phyloP scores from a whole-genome alignment of 805 yeast species.

The Hanseniaspora lindneri region DNA sequence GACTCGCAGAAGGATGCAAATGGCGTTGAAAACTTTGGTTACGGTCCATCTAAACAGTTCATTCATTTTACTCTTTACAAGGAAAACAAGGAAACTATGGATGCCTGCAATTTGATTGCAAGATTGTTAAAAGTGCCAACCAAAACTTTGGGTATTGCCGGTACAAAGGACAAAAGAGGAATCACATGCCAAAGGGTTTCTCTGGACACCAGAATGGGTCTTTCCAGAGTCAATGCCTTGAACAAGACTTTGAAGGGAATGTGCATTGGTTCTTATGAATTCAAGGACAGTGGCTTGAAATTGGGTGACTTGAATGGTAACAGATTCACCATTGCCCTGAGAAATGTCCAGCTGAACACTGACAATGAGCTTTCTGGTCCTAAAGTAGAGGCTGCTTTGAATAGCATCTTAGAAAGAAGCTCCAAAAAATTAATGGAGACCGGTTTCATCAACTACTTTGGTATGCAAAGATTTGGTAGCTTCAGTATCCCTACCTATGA shows the following conservation, averaged over 20 bases:
- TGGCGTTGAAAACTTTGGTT: constrained; percentile 53
- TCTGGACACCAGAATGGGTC: constrained; percentile 47
- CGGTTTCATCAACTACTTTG: constrained; percentile 90
- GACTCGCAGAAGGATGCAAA: constrained; percentile 32
- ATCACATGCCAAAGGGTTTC: constrained; percentile 80
- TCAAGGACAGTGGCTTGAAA: constrained; percentile 47
- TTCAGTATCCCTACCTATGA: constrained; percentile 84
- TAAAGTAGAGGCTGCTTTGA: constrained; percentile 25
- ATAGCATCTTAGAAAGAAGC: constrained; percentile 39
- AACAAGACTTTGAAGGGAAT: constrained; percentile 70
- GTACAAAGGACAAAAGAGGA: constrained; percentile 94
- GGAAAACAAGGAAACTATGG: constrained; percentile 96
- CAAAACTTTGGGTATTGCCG: constrained; percentile 66
- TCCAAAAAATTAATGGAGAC: constrained; percentile 45
- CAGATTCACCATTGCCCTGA: constrained; percentile 72
- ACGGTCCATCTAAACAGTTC: constrained; percentile 59
- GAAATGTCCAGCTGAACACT: constrained; percentile 45
- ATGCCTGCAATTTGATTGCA: constrained; percentile 65
- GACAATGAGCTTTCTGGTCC: constrained; percentile 17
- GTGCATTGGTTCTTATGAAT: constrained; percentile 65
- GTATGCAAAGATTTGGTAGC: constrained; percentile 98
- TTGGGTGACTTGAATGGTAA: constrained; percentile 84
- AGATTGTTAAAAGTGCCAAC: constrained; percentile 66
- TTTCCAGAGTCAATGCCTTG: constrained; percentile 62
- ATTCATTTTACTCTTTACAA: constrained; percentile 74